Evolutionary conservation across 192 early-diverging fungal species (phyloP), one percentile per base, ranked within the genome.

Genomic region (Chytriomyces hyalinus): DNA sequence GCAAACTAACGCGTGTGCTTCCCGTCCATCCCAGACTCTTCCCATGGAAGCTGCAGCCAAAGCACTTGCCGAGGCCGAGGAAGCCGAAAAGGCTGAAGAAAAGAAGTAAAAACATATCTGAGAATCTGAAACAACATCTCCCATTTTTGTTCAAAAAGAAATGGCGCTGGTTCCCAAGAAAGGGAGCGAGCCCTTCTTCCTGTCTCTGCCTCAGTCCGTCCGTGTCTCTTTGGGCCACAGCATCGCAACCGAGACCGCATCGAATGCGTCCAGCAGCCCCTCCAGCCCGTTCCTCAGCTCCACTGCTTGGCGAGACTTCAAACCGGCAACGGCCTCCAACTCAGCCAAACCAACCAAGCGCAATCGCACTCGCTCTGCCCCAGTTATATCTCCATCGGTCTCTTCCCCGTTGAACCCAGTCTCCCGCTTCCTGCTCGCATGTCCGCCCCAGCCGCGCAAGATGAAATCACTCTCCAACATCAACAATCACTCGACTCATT

Each of bases 31-130:
- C 9, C 71, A 73, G 71, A 73, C 71, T 8, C 71, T 73, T 62
- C 71, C 71, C 20, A 20, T 73, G 5, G 71, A 73, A 24, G 60
- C 71, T 13, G 71, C 71, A 20, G 71, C 71, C 43, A 73, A 73
- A n/a, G 24, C 71, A 20, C 44, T 73, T 53, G 36, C n/a, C 8
- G 71, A 73, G 6, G 36, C n/a, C 10, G 36, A 26, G 17, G n/a
- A 65, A 26, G 26, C 10, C n/a, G 6, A 65, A 26, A 5, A 65
- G n/a, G 26, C 63, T 15, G 53, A 57, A 57, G 15, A 57, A 20
- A 57, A 57, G 20, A 13, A 13, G 20, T 20, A 57, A 57, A 57
- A 57, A 20, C 13, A 57, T 36, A 36, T 36, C 36, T 36, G 53
- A 57, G 20, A 57, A 57, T 57, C 20, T 57, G 13, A 20, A 20